Conservation (phyloP, 768 basidiomycete genomes). For the Lactarius akahatsu region DNA sequence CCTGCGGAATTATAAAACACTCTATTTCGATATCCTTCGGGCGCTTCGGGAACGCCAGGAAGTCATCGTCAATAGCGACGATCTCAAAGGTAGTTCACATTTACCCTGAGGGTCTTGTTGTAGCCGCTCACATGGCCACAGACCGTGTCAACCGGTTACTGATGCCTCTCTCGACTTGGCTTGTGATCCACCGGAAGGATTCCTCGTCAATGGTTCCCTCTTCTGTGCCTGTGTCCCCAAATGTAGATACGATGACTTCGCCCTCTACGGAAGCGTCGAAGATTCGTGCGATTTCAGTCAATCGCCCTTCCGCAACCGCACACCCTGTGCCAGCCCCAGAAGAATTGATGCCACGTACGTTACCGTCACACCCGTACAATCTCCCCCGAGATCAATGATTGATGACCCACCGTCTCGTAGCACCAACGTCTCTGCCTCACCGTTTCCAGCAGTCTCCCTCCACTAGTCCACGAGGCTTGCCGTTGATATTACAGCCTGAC, state of each 20-base stretch:
- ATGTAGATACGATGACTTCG: conserved; percentile 5
- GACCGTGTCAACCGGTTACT: conserved; percentile 26
- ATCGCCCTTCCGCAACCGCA: neutral
- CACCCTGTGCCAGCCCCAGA: conserved; percentile 16
- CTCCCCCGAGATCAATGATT: neutral
- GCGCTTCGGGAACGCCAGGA: conserved; percentile 25
- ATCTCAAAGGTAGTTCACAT: conserved; percentile 26
- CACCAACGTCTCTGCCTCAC: conserved; percentile 28
- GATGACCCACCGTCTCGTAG: conserved; percentile 19
- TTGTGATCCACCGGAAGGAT: conserved; percentile 25
- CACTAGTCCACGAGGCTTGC: conserved; percentile 24
- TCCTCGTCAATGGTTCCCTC: conserved; percentile 9
- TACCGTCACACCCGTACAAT: neutral
- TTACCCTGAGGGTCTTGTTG: conserved; percentile 5
- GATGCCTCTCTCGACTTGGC: conserved; percentile 29
- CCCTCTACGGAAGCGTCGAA: conserved; percentile 6
- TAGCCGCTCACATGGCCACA: conserved; percentile 15
- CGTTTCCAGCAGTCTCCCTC: conserved; percentile 25
- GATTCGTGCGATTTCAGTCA: neutral
- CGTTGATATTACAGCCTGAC: conserved; percentile 15
- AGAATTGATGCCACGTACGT: conserved; percentile 30
- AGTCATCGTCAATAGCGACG: conserved; percentile 18
- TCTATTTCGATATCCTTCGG: conserved; percentile 30
- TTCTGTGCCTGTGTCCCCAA: conserved; percentile 8
- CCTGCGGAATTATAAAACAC: conserved; percentile 23